Base-by-base conservation (phyloP, 1,139 yeast genomes). In the Trichomonascaceae sp. region DNA sequence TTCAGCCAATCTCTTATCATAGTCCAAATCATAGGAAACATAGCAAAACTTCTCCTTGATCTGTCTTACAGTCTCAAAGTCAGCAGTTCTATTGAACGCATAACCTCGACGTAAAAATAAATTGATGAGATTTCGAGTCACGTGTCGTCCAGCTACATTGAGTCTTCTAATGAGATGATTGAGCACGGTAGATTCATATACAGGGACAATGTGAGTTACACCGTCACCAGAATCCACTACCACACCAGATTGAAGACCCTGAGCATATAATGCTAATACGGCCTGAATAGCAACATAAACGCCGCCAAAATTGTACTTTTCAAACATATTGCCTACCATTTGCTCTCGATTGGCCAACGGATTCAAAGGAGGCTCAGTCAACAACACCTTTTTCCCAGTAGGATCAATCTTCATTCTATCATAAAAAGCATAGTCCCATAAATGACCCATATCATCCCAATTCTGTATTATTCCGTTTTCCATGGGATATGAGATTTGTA, bases 271-370 rank as follows among this genome's bases (percentile, higher is more conserved):
- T 0, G 99, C 98, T 68, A 93, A 80, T 15, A 93, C 99, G 1
- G 99, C 99, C 75, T 93, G 99, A 66, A 93, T 93, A 17, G 99
- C 98, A 46, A 93, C 99, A 65, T 93, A 93, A 30, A 93, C 98
- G 24, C 98, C 98, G 49, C 95, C 95, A 71, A 93, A 93, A 59
- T 87, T 85, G 71, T 93, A 93, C 70, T 88, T 87, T 71, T 93
- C 98, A 74, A 93, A 90, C 99, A 93, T 95, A 38, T 90, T 95
- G 63, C 88, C 93, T 68, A 96, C 91, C 98, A 93, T 91, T 56
- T 82, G 82, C 71, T 91, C 96, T 69, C 97, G 80, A 70, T 93
- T 93, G 67, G 87, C 87, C 64, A 89, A 74, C 27, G 99, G 99
- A 70, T 93, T 93, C 95, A 93, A 87, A 60, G 99, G 99, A 17